Base-by-base conservation (phyloP, 495 filamentous ascomycete species). In the Aspergillus homomorphus region DNA sequence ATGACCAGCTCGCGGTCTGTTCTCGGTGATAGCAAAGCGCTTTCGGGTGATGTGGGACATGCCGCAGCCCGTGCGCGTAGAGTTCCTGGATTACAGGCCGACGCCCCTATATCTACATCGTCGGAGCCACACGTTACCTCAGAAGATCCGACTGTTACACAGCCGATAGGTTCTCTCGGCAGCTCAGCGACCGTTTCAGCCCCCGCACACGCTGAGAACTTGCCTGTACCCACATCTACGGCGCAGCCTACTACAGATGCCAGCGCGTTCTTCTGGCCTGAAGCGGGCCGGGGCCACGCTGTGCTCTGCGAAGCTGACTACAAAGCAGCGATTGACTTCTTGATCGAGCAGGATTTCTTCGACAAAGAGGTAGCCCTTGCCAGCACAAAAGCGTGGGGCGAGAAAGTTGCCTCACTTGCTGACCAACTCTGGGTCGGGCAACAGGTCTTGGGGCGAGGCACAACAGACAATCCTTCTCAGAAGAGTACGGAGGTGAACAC, bases 341-440 rank as follows among this genome's bases (percentile, higher is more conserved):
- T 98, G 1, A 81, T 96, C n/a, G 83, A 87, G 22, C 82, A 92
- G 15, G 90, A 97, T 68, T 97, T 97, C 71, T 85, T 84, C 12
- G 87, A 84, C 38, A 62, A 86, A 22, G 79, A 85, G 3, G 80
- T 88, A n/a, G 87, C 91, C 5, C 73, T 73, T 15, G 73, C 77
- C 21, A 91, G 89, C 66, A 92, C 90, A 10, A 75, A 71, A 54
- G 81, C 85, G 43, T 97, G 92, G 88, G 79, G 89, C 20, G 81
- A 84, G 26, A 80, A 87, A 51, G 80, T 85, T 5, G 76, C 76
- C 10, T 73, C 74, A 15, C 71, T 82, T 7, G 80, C 79, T 0
- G 83, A 82, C 18, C 61, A 79, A 54, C 73, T 80, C 45, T 75
- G 73, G 52, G 87, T 84, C 78, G 83, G 84, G 15, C 70, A 79